A percentile compares a stretch with the other conserved stretches of the same genome.
Conservation (phyloP, 164 flowering plant genomes). For the Magnolia sinica region DNA sequence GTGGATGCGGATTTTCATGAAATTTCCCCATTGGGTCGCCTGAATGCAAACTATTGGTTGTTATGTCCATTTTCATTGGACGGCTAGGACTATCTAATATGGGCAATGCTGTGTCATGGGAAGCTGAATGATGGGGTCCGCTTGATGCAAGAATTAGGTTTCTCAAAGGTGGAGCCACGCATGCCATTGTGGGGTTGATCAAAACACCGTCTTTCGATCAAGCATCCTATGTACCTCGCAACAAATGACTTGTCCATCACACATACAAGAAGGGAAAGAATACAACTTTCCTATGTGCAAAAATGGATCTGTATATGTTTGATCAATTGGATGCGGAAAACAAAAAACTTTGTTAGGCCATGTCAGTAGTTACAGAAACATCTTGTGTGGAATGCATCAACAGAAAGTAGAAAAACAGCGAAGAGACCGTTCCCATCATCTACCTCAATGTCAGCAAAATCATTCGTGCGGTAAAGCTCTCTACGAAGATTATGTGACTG, state of each 20-base stretch:
- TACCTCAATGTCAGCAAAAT: slow-evolving; percentile 82
- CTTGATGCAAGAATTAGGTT: background rate
- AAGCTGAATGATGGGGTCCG: background rate
- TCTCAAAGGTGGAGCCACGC: background rate
- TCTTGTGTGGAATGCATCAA: background rate
- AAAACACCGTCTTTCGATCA: too few species aligned
- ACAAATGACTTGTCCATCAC: too few species aligned
- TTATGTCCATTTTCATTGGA: background rate
- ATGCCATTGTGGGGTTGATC: background rate
- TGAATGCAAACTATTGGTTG: background rate
- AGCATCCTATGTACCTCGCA: too few species aligned
- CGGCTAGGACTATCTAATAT: background rate
- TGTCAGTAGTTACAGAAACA: background rate
- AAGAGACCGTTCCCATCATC: background rate
- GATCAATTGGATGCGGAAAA: too few species aligned
- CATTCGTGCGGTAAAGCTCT: slow-evolving; percentile 84
- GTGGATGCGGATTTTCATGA: too few species aligned
- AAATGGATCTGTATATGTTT: too few species aligned
- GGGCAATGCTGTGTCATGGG: background rate
- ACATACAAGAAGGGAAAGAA: too few species aligned
- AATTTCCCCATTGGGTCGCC: too few species aligned
- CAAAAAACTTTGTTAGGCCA: too few species aligned
- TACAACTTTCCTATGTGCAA: too few species aligned
- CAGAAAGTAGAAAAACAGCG: background rate
- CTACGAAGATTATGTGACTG: slow-evolving; percentile 89